Evolutionary conservation across 2,329 filamentous ascomycete genomes (phyloP).

Genomic region (Ophiostoma perfectum): DNA sequence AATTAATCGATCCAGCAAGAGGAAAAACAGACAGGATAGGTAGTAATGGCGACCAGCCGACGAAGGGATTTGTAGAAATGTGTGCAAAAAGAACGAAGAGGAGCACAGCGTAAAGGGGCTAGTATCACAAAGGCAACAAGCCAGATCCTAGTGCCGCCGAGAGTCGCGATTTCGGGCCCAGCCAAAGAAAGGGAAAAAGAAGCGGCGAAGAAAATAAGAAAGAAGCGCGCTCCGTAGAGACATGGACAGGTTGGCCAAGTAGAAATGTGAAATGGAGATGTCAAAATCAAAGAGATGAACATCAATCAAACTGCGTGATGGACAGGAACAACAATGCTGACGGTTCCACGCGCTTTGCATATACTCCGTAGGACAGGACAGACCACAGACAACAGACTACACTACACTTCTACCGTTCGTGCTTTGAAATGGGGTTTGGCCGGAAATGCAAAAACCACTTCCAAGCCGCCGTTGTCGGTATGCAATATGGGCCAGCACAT

Average conservation of each 20-base stretch:
- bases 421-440: too few relatives aligned
- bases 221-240: not conserved
- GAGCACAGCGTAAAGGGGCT: not conserved
- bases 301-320: not conserved
- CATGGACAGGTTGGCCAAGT: too few relatives aligned
- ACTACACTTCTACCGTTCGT: too few relatives aligned
- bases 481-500: too few relatives aligned
- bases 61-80: not conserved
- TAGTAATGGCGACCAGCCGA: not conserved
- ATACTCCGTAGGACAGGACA: too few relatives aligned
- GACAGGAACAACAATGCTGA: not conserved
- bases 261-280: not conserved
- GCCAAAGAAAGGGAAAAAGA: not conserved
- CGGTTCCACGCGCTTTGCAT: too few relatives aligned
- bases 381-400: too few relatives aligned
- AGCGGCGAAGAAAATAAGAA: too few relatives aligned
- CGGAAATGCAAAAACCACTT: not conserved
- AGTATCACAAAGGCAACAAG: not conserved
- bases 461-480: conserved; percentile 10
- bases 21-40: not conserved
- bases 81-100: not conserved
- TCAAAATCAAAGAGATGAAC: not conserved
- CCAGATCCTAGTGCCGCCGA: conserved; percentile 20
- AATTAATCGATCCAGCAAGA: not conserved
- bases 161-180: conserved; percentile 13